Base-by-base conservation (phyloP, 2,329 filamentous ascomycete species). In the Colletotrichum coccodes region DNA sequence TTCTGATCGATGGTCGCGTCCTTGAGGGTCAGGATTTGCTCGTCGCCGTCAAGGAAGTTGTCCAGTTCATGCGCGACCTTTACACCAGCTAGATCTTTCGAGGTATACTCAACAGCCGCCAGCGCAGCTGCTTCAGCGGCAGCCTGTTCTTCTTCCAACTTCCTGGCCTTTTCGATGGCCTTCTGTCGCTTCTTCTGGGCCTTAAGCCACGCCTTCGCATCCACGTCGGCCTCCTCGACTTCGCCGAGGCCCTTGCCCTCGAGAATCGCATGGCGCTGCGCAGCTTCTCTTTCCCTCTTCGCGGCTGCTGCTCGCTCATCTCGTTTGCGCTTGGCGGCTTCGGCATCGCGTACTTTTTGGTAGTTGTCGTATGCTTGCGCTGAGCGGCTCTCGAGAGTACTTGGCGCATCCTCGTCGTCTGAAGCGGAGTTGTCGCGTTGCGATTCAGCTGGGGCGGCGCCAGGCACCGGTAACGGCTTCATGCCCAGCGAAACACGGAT, bases 1-100 rank as follows among this genome's bases (percentile, higher is more conserved):
- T 93, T 91, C 67, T 93, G 90, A 56, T 94, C 89, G 62, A 99
- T 94, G 1, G 93, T 94, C 1, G 92, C 89, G 80, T 99, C 96
- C 77, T 97, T 98, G n/a, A 99, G 87, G 0, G 95, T 98, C 60
- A 99, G 84, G 36, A 99, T 90, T 77, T 98, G 94, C 68, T 97
- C 95, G 68, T 93, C 91, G 21, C 89, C 92, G 60, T 94, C 94
- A 28, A 93, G 90, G 71, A 99, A 95, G 26, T 93, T 89, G 5
- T 89, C 89, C 67, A 95, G 81, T 77, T 97, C 94, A 78, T 99
- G 96, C 5, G 91, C 95, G 60, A 99, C 95, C 78, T 94, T 96
- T 74, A 99, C 91, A 42, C 95, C 96, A 0, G 94, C 92, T 56
- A 98, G 85, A 77, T 98, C 95, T 70, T 92, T 92, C 4, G 94